Evolutionary conservation across 2,329 filamentous ascomycete genomes (phyloP).

Genomic region (Cytospora schulzeri): DNA sequence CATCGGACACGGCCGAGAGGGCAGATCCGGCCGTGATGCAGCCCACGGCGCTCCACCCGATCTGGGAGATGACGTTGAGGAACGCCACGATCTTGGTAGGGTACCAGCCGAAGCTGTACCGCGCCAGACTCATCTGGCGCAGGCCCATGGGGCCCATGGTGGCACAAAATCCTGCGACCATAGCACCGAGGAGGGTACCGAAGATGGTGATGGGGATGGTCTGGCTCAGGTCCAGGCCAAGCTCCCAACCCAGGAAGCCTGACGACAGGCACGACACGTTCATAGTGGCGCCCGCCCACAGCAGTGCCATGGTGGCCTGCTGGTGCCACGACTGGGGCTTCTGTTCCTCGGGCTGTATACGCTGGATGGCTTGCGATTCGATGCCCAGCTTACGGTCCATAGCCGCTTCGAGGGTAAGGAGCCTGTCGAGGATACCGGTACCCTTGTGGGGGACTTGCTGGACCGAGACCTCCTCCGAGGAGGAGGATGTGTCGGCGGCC

Average conservation of each 20-base stretch:
- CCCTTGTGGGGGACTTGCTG: background rate
- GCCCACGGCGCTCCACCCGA: slow-evolving; percentile 53
- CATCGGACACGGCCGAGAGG: slow-evolving; percentile 47
- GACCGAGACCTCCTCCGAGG: background rate
- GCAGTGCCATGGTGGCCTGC: slow-evolving; percentile 50
- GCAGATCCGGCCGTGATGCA: slow-evolving; percentile 54
- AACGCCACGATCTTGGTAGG: slow-evolving; percentile 51
- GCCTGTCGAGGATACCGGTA: slow-evolving; percentile 36
- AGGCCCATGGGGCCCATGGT: slow-evolving; percentile 54
- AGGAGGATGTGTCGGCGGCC: slow-evolving; percentile 3
- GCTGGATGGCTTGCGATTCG: slow-evolving; percentile 48
- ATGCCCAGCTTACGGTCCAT: slow-evolving; percentile 51
- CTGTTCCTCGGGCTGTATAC: slow-evolving; percentile 47
- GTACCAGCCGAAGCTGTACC: slow-evolving; percentile 54
- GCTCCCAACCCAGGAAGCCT: slow-evolving; percentile 52
- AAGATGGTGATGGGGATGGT: slow-evolving; percentile 49
- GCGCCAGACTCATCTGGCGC: slow-evolving; percentile 51
- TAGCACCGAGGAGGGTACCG: slow-evolving; percentile 46
- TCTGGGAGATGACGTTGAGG: slow-evolving; percentile 51
- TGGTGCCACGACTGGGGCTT: slow-evolving; percentile 42
- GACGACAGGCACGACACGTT: slow-evolving; percentile 54
- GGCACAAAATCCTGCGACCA: slow-evolving; percentile 49
- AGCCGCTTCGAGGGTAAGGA: slow-evolving; percentile 44
- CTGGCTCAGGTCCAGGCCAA: slow-evolving; percentile 49
- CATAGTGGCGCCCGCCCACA: slow-evolving; percentile 55